Conservation (phyloP, 345 rosid genomes). For the Camelina sativa region DNA sequence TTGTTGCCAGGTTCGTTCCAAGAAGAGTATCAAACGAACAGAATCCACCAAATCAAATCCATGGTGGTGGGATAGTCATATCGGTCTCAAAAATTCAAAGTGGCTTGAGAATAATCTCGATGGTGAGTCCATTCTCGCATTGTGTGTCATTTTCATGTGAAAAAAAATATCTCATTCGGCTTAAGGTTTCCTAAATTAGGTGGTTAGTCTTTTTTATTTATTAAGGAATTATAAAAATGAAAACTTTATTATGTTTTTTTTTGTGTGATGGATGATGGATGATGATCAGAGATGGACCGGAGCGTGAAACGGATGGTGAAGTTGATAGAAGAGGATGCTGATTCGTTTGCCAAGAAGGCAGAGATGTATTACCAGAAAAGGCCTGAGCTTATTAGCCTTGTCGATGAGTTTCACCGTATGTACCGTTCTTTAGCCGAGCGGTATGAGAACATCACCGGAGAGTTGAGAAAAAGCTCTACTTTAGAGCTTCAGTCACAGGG, state of each 20-base stretch:
- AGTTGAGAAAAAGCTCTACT: slow-evolving; percentile 61
- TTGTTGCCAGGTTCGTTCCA: slow-evolving; percentile 42
- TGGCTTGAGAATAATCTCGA: slow-evolving; percentile 60
- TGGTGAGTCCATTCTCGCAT: slow-evolving; percentile 44
- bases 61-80: slow-evolving; percentile 54
- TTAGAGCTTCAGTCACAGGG: slow-evolving; percentile 68
- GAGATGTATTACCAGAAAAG: slow-evolving; percentile 59
- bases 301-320: slow-evolving; percentile 49
- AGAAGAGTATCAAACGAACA: slow-evolving; percentile 53
- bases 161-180: slow-evolving; percentile 13
- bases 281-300: slow-evolving; percentile 49
- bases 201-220: slow-evolving; percentile 17
- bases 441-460: slow-evolving; percentile 61
- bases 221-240: neutral
- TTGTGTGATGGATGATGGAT: slow-evolving; percentile 15
- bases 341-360: slow-evolving; percentile 56
- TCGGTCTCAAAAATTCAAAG: slow-evolving; percentile 47
- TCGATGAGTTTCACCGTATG: slow-evolving; percentile 52
- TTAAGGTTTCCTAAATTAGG: slow-evolving; percentile 24
- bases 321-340: slow-evolving; percentile 53
- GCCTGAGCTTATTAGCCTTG: slow-evolving; percentile 51
- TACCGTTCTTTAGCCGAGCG: slow-evolving; percentile 50
- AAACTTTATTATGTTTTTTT: neutral
- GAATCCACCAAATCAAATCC: slow-evolving; percentile 61
- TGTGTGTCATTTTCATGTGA: slow-evolving; percentile 16